Conservation (phyloP, 2,329 filamentous ascomycete species). For the Fusarium sp. region DNA sequence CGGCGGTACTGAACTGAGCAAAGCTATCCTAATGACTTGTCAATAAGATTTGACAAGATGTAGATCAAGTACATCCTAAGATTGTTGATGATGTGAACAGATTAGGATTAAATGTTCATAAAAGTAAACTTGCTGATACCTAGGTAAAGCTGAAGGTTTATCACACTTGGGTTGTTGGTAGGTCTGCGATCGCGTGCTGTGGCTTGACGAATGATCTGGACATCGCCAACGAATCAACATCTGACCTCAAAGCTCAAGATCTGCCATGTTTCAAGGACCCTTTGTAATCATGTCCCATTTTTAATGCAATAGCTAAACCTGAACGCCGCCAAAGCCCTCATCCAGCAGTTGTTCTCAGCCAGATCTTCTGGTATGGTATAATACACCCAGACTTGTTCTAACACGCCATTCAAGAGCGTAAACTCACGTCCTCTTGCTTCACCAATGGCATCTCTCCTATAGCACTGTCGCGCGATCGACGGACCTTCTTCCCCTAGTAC, state of each 20-base stretch:
- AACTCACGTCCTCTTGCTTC: constrained; percentile 1
- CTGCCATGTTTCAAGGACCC: constrained; percentile 20
- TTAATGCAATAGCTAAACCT: constrained; percentile 48
- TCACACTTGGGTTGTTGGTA: background rate
- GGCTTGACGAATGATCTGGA: background rate
- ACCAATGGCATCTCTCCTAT: background rate
- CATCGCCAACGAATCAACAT: background rate
- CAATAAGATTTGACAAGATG: background rate
- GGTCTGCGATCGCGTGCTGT: background rate
- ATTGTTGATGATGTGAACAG: background rate
- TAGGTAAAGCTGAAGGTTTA: background rate
- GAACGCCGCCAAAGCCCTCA: constrained; percentile 53
- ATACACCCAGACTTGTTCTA: constrained; percentile 50
- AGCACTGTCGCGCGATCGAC: background rate
- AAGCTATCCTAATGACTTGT: background rate
- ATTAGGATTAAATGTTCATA: background rate
- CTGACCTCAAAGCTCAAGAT: constrained; percentile 8
- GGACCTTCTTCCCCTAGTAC: constrained; percentile 14
- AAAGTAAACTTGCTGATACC: background rate
- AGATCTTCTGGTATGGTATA: constrained; percentile 52
- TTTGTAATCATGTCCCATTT: constrained; percentile 44
- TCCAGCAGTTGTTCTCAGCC: constrained; percentile 44
- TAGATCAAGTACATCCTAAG: background rate
- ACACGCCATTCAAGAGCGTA: constrained; percentile 24
- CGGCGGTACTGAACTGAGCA: background rate